These are phyloP conservation scores for Rhodomyrtus psidioides DNA, from an alignment of 441 rosid species.

Conservation along the genomic window DNA sequence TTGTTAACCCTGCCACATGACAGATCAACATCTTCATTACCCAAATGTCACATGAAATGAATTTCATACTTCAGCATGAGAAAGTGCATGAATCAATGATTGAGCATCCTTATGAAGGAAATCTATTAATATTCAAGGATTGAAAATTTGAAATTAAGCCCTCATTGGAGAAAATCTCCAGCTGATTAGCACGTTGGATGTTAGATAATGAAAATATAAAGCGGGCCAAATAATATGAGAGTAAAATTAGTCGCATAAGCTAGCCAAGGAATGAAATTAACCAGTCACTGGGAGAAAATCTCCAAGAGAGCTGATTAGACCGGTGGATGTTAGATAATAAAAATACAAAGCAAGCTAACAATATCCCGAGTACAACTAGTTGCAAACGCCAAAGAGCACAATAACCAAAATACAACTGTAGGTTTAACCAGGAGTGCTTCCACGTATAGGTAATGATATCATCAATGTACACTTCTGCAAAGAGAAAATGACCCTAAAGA, in stretches of 20 bases:
- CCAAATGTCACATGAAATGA: not conserved
- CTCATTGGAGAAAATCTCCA: not conserved
- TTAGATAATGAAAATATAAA: not conserved
- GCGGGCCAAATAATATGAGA: not conserved
- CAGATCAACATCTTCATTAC: constrained; percentile 1
- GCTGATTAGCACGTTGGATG: not conserved
- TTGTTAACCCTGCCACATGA: constrained; percentile 51
- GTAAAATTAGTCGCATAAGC: not conserved
- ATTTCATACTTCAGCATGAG: not conserved
- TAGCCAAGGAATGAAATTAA: not conserved
- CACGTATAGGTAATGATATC: not conserved
- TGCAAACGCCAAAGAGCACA: not conserved
- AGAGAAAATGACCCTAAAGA: not conserved
- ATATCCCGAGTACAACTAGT: not conserved
- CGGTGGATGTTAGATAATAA: not conserved
- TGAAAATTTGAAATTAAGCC: not conserved
- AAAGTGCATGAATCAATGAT: not conserved
- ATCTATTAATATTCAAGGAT: not conserved
- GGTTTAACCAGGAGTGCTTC: not conserved
- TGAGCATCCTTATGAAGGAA: not conserved
- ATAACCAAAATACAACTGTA: not conserved
- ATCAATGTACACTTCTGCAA: not conserved
- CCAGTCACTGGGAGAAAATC: not conserved
- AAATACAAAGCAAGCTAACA: not conserved
- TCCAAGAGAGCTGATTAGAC: not conserved